Percentiles rank a stretch among this genome's conserved stretches.
Evolutionary conservation across 2,329 filamentous ascomycete genomes (phyloP).

Genomic region (Beauveria sp.): DNA sequence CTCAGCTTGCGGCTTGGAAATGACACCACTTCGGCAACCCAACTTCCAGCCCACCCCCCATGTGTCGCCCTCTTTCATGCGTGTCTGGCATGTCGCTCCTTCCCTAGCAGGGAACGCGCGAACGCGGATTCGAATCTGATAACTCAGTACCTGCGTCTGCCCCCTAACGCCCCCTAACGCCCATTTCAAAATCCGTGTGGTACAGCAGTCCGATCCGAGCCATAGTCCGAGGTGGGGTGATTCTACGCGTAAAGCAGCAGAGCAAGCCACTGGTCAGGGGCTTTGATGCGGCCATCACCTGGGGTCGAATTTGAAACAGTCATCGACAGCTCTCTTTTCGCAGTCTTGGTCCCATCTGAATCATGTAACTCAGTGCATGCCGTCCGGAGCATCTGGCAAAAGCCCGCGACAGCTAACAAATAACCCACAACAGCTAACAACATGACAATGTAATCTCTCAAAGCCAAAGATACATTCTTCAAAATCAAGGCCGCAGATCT

Average conservation of each 20-base stretch:
- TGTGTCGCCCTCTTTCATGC: not conserved
- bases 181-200: not conserved
- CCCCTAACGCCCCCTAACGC: not conserved
- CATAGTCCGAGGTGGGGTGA: conserved; percentile 3
- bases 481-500: too few species aligned
- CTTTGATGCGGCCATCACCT: not conserved
- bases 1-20: not conserved
- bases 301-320: not conserved
- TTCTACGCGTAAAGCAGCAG: not conserved
- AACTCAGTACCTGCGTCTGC: not conserved
- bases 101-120: not conserved
- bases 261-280: not conserved
- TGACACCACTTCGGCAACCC: conserved; percentile 7
- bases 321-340: not conserved
- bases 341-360: too few species aligned
- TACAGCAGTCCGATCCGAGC: conserved; percentile 6
- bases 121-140: not conserved
- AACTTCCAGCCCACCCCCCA: not conserved
- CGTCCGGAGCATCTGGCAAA: not conserved
- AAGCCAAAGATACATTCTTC: too few species aligned
- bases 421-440: too few species aligned
- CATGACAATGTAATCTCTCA: too few species aligned
- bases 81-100: not conserved
- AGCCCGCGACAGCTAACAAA: too few species aligned
- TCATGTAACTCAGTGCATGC: not conserved